Evolutionary conservation across 768 basidiomycete genomes (phyloP), one percentile per base, ranked within the genome.

Genomic region (Tubosaeta sp.): DNA sequence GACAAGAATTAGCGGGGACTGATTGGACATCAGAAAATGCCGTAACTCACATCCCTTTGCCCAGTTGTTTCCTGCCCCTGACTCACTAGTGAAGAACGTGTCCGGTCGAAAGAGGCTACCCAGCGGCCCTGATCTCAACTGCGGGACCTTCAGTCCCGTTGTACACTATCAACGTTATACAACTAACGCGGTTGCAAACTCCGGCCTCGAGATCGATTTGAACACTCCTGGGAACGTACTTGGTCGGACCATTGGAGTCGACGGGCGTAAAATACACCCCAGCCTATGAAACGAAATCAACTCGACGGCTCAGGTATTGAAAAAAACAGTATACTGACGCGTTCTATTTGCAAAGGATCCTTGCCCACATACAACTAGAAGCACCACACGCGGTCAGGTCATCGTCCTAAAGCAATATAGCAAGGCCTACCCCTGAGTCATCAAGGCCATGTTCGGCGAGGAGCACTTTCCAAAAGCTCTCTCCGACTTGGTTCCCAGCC

Each of bases 141-240:
- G 56, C 10, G 6, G 38, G 14, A 19, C n/a, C 25, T 26, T 65
- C 33, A 51, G 54, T 25, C 29, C 35, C 22, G 32, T 31, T 55
- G 19, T 32, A 6, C 17, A 27, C 12, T 17, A 42, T 42, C n/a
- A n/a, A 13, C 1, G 44, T 26, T 14, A 41, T 31, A n/a, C 32
- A 16, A 71, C 84, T 48, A 55, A 89, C 87, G 48, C 77, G 80
- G 58, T 95, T 83, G 65, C 86, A 84, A 10, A 97, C 95, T 10
- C 90, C 90, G 8, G 84, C 74, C 68, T 97, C 95, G 39, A 97
- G 75, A 75, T 98, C 95, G 58, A 97, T 73, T 66, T 93, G 92
- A 5, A 97, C 80, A 54, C 88, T 89, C 33, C 95, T 80, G 11
- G 95, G 95, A 7, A 98, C 90, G 59, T 89, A 95, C 72, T 91